These are phyloP conservation scores for Lachancea mirantina DNA, from an alignment of 805 yeast genomes.

Conservation along the genomic window DNA sequence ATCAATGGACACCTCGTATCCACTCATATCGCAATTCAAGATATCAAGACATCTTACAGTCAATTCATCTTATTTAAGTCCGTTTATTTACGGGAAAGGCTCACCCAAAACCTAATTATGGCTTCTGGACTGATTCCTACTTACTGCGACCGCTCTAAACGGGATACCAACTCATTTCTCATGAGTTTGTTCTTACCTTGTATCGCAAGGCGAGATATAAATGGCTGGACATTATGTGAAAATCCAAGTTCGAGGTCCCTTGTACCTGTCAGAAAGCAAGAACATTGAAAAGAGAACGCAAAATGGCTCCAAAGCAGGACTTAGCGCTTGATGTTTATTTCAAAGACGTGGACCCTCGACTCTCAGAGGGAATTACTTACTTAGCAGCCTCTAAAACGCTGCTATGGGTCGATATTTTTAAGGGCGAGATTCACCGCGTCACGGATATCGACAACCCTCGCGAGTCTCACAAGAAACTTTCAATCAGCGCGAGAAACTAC, in stretches of 20 bases:
- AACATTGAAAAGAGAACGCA: neutral
- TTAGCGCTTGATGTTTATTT: slow-evolving; percentile 15
- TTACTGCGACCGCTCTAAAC: neutral
- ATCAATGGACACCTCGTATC: no score
- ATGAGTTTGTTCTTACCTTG: no score
- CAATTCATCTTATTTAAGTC: no score
- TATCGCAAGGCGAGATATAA: no score
- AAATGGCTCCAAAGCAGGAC: slow-evolving; percentile 2
- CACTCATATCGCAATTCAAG: no score
- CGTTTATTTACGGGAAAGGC: no score
- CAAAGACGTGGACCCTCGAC: slow-evolving; percentile 28
- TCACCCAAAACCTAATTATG: no score
- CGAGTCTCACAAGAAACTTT: slow-evolving; percentile 21
- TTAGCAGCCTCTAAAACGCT: slow-evolving; percentile 46
- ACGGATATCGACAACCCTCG: slow-evolving; percentile 16
- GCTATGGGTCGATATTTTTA: slow-evolving; percentile 38
- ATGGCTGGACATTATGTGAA: neutral
- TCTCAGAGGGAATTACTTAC: slow-evolving; percentile 64
- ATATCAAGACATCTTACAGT: no score
- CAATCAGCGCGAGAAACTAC: slow-evolving; percentile 34
- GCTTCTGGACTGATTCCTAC: no score
- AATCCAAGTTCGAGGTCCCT: neutral
- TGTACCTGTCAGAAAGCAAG: neutral
- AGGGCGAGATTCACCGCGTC: slow-evolving; percentile 32
- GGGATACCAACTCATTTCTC: neutral